Evolutionary conservation across 371 early-diverging fungal species (phyloP).

Genomic region (Mucor irregularis): DNA sequence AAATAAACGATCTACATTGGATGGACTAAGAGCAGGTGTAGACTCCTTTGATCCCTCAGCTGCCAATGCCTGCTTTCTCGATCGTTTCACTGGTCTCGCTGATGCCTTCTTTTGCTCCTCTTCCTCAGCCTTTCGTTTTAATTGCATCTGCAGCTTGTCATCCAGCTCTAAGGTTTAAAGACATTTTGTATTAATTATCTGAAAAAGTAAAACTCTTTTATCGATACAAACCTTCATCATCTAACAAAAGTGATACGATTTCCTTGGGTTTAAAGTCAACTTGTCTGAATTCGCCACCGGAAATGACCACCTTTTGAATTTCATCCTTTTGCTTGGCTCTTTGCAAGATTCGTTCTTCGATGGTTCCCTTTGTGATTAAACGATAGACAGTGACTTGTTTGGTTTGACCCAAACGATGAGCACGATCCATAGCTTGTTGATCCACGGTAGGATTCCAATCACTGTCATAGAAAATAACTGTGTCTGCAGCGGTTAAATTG

Average conservation of each 20-base stretch:
- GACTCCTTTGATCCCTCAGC: conserved; percentile 21
- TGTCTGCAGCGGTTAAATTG: conserved; percentile 99
- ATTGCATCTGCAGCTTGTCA: conserved; percentile 56
- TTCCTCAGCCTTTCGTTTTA: conserved; percentile 64
- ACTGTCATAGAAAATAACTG: conserved; percentile 98
- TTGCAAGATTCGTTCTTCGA: conserved; percentile 91
- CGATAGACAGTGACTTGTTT: conserved; percentile 95
- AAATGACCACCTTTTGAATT: conserved; percentile 97
- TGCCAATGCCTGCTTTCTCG: conserved; percentile 34
- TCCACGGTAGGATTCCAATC: conserved; percentile 99
- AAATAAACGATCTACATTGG: conserved; percentile 33
- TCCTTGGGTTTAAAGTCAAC: conserved; percentile 86
- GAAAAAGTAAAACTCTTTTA: not conserved
- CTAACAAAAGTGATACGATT: conserved; percentile 83
- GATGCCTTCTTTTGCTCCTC: conserved; percentile 46
- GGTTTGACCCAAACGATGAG: conserved; percentile 97
- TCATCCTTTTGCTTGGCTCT: conserved; percentile 95
- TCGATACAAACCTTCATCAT: conserved; percentile 61
- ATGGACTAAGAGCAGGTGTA: conserved; percentile 32
- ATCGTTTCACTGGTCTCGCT: conserved; percentile 37
- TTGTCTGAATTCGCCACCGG: conserved; percentile 87
- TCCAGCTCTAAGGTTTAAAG: conserved; percentile 43
- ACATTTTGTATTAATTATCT: too few relatives aligned
- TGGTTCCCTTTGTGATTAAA: conserved; percentile 86
- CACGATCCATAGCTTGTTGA: conserved; percentile 98